A percentile compares a stretch with the other conserved stretches of the same genome.
phyloP scores from a whole-genome alignment of 1,284 basidiomycete species.

The Tetrapyrgos nigripes region DNA sequence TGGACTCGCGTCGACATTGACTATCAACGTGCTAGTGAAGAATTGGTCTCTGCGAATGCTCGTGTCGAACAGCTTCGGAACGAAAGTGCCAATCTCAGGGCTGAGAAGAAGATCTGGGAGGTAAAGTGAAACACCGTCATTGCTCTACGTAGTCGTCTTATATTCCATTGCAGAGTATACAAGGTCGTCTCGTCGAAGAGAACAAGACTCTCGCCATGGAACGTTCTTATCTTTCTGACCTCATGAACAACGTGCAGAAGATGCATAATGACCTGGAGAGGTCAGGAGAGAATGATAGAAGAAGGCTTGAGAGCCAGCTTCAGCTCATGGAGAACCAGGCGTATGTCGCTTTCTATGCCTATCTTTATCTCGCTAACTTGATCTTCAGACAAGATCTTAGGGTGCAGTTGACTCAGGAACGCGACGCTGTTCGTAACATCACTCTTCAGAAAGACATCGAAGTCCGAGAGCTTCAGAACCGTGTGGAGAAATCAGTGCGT shows the following conservation, averaged over 20 bases:
- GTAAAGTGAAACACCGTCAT: constrained; percentile 45
- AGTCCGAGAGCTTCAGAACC: constrained; percentile 74
- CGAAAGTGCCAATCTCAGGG: constrained; percentile 84
- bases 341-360: constrained; percentile 46
- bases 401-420: constrained; percentile 78
- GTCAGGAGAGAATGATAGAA: constrained; percentile 80
- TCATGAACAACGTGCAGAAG: constrained; percentile 87
- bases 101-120: constrained; percentile 94
- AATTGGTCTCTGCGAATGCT: constrained; percentile 61
- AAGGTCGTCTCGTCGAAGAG: constrained; percentile 84
- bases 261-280: constrained; percentile 90
- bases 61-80: constrained; percentile 79
- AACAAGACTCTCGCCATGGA: constrained; percentile 83
- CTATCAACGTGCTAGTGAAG: constrained; percentile 66
- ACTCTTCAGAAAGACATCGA: constrained; percentile 85
- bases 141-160: constrained; percentile 7
- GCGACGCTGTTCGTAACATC: constrained; percentile 76
- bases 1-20: constrained; percentile 72
- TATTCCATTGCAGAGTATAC: constrained; percentile 59
- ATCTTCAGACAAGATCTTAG: constrained; percentile 74
- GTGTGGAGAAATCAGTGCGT: constrained; percentile 75
- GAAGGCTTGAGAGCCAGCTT: constrained; percentile 81
- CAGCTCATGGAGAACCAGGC: constrained; percentile 80
- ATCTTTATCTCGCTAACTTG: constrained; percentile 4
- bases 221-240: constrained; percentile 82